A percentile compares a stretch with the other conserved stretches of the same genome.
These are phyloP conservation scores for Sanghuangporus sanghuang DNA, from an alignment of 1,284 basidiomycete species.

Conservation along the genomic window DNA sequence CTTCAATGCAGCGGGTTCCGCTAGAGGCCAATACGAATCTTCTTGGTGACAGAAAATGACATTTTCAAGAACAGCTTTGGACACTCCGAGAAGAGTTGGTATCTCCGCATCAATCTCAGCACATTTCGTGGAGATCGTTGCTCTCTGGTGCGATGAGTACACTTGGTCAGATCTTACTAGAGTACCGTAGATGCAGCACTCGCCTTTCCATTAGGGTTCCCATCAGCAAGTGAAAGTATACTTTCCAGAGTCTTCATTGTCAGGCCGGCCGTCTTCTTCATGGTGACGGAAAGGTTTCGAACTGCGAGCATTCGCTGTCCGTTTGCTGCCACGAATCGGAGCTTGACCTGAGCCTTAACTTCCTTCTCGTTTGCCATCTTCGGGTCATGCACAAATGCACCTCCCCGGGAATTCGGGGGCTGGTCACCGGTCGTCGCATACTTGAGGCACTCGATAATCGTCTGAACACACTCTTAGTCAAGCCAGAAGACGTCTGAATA, in stretches of 20 bases:
- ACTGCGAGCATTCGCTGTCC: constrained; percentile 88
- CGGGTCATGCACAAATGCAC: constrained; percentile 97
- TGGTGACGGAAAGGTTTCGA: constrained; percentile 88
- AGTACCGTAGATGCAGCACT: constrained; percentile 19
- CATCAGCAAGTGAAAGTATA: constrained; percentile 74
- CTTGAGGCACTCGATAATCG: constrained; percentile 98
- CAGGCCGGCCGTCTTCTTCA: constrained; percentile 83
- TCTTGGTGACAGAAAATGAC: constrained; percentile 99
- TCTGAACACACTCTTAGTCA: constrained; percentile 33
- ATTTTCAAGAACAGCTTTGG: constrained; percentile 94
- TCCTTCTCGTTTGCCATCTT: constrained; percentile 99
- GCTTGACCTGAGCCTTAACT: constrained; percentile 96
- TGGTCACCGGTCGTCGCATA: constrained; percentile 98
- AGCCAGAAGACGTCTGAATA: background rate
- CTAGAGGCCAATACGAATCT: constrained; percentile 96
- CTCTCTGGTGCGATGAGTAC: constrained; percentile 47
- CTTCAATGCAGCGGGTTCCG: constrained; percentile 88
- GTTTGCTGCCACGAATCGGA: constrained; percentile 90
- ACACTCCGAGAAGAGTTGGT: constrained; percentile 90
- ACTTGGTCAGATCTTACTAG: background rate
- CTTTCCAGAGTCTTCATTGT: constrained; percentile 99
- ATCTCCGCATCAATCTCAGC: constrained; percentile 96
- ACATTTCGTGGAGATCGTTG: constrained; percentile 91
- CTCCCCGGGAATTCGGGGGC: constrained; percentile 95
- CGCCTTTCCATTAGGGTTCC: constrained; percentile 71